Percentiles rank a stretch among this genome's conserved stretches.
These are phyloP conservation scores for Fragaria iinumae DNA, from an alignment of 306 rosid species.

Conservation along the genomic window DNA sequence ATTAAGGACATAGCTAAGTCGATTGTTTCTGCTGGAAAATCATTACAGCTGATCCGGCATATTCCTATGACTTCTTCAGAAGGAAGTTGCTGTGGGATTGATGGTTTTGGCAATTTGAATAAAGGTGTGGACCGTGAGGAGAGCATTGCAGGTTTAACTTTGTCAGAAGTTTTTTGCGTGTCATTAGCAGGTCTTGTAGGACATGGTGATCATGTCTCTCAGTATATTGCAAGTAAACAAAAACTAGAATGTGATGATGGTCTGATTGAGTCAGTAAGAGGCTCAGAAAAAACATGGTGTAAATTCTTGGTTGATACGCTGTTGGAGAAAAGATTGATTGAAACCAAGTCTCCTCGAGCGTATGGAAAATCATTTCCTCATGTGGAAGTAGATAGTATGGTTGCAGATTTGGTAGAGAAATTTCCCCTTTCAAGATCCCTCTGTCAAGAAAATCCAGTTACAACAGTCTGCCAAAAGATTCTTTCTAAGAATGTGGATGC, in stretches of 20 bases:
- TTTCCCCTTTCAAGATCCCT: slow-evolving; percentile 47
- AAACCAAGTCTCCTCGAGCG: slow-evolving; percentile 34
- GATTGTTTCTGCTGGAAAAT: slow-evolving; percentile 88
- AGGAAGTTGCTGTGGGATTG: slow-evolving; percentile 49
- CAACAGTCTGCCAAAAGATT: slow-evolving; percentile 55
- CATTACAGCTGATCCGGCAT: slow-evolving; percentile 85
- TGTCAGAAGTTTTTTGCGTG: slow-evolving; percentile 79
- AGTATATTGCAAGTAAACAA: slow-evolving; percentile 47
- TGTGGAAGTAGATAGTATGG: slow-evolving; percentile 32
- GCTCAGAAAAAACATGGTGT: slow-evolving; percentile 67
- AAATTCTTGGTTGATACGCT: slow-evolving; percentile 65
- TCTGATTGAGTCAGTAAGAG: slow-evolving; percentile 35
- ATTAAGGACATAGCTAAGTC: slow-evolving; percentile 76
- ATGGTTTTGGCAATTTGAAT: slow-evolving; percentile 34
- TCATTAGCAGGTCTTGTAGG: slow-evolving; percentile 85
- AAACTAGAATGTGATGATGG: slow-evolving; percentile 30
- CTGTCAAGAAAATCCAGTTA: slow-evolving; percentile 67
- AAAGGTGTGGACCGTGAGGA: slow-evolving; percentile 42
- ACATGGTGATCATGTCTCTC: slow-evolving; percentile 72
- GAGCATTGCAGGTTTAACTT: slow-evolving; percentile 60
- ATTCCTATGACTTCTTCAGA: slow-evolving; percentile 42
- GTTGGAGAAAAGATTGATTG: slow-evolving; percentile 43
- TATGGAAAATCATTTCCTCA: slow-evolving; percentile 27
- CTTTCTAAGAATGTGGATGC: slow-evolving; percentile 51
- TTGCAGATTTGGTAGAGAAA: slow-evolving; percentile 32